Percentiles rank a stretch among this genome's conserved stretches.
These are phyloP conservation scores for Oryza meyeriana DNA, from an alignment of 176 grass and related monocot genomes.

Conservation along the genomic window DNA sequence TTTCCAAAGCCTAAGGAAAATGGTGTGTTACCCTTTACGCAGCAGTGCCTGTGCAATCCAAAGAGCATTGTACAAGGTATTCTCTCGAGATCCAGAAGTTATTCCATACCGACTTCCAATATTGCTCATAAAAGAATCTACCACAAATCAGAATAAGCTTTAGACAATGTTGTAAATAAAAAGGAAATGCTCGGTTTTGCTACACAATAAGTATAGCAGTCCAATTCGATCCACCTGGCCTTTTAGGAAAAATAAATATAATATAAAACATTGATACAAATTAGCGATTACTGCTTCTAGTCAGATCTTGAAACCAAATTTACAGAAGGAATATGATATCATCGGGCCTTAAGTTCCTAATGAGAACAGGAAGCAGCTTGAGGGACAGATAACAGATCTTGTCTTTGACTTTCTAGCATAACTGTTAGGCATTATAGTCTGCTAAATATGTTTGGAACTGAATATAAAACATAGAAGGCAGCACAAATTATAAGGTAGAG, in stretches of 20 bases:
- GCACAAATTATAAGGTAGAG: not conserved
- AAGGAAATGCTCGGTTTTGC: slow-evolving; percentile 16
- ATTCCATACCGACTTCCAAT: slow-evolving; percentile 92
- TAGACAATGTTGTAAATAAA: slow-evolving; percentile 21
- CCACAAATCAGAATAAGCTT: slow-evolving; percentile 20
- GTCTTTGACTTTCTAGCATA: not conserved
- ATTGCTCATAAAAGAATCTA: slow-evolving; percentile 73
- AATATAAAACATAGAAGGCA: not conserved
- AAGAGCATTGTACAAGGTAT: slow-evolving; percentile 91
- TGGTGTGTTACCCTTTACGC: slow-evolving; percentile 71
- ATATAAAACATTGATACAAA: not conserved
- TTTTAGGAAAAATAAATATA: not conserved
- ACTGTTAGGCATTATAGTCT: not conserved
- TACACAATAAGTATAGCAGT: slow-evolving; percentile 2
- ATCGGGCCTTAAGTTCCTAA: not conserved
- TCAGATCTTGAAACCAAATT: not conserved
- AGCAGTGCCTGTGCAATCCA: slow-evolving; percentile 88
- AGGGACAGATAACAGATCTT: slow-evolving; percentile 5
- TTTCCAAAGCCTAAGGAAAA: not conserved
- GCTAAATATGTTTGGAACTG: not conserved
- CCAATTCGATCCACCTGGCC: not conserved
- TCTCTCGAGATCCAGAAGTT: slow-evolving; percentile 74
- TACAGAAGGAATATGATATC: not conserved
- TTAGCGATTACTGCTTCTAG: not conserved
- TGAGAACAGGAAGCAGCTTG: slow-evolving; percentile 12